Percentiles rank a stretch among this genome's conserved stretches.
Evolutionary conservation across 768 basidiomycete genomes (phyloP).

Genomic region (Mycena indigotica): DNA sequence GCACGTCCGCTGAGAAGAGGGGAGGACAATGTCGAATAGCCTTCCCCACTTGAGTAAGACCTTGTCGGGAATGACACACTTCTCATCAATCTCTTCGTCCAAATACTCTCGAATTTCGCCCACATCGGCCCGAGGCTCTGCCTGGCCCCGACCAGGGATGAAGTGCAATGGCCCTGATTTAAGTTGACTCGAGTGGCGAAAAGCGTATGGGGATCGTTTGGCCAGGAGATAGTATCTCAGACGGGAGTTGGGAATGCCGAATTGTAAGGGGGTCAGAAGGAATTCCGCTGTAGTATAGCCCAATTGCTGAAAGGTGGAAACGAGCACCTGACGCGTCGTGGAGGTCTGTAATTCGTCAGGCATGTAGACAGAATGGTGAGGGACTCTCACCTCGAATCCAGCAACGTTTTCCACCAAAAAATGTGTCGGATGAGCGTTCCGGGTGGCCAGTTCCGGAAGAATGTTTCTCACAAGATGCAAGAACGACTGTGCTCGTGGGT

Average conservation of each 20-base stretch:
- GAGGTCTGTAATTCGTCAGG: conserved; percentile 51
- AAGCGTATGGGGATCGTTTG: conserved; percentile 46
- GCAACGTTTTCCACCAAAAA: conserved; percentile 81
- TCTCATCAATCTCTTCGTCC: conserved; percentile 6
- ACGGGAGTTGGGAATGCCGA: conserved; percentile 81
- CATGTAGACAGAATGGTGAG: conserved; percentile 3
- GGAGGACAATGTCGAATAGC: conserved; percentile 77
- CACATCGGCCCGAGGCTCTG: background rate
- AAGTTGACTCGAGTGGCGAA: conserved; percentile 29
- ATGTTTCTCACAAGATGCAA: conserved; percentile 66
- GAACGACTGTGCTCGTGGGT: conserved; percentile 76
- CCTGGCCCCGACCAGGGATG: conserved; percentile 45
- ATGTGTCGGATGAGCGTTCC: conserved; percentile 52
- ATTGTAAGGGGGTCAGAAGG: conserved; percentile 74
- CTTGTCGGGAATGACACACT: conserved; percentile 20
- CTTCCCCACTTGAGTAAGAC: conserved; percentile 75
- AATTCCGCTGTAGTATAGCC: conserved; percentile 65
- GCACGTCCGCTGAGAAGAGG: conserved; percentile 63
- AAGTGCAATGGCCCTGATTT: conserved; percentile 44
- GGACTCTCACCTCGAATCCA: conserved; percentile 71
- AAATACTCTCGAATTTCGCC: conserved; percentile 6
- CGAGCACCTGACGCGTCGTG: conserved; percentile 57
- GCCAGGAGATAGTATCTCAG: conserved; percentile 81
- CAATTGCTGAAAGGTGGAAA: conserved; percentile 51
- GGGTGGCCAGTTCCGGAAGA: conserved; percentile 56